These are phyloP conservation scores for Claviceps maximensis DNA, from an alignment of 2,329 filamentous ascomycete genomes.

Conservation along the genomic window DNA sequence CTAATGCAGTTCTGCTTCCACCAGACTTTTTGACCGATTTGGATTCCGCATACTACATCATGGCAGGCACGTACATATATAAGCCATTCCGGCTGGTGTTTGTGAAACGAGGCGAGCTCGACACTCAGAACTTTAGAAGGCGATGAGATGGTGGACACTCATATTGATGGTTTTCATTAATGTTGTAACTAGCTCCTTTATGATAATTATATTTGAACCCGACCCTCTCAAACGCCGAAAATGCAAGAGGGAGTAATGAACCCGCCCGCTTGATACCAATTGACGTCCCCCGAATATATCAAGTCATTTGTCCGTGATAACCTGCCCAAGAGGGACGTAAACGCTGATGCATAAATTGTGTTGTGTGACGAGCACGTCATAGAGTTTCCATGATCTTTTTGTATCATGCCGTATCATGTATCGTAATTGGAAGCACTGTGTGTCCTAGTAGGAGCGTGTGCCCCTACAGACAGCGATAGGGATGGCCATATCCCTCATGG, in stretches of 20 bases:
- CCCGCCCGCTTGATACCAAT: background rate
- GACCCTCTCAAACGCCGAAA: background rate
- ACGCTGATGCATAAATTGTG: background rate
- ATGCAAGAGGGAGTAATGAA: background rate
- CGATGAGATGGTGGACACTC: too few species aligned
- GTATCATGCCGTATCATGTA: background rate
- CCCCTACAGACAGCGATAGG: background rate
- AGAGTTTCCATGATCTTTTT: background rate
- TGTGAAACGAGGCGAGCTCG: too few species aligned
- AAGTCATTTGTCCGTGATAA: conserved; percentile 1
- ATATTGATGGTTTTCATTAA: too few species aligned
- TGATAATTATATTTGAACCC: too few species aligned
- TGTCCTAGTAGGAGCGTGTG: background rate
- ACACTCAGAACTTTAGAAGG: too few species aligned
- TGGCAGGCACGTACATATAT: too few species aligned
- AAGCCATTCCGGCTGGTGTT: too few species aligned
- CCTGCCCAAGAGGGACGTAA: background rate
- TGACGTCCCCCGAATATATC: background rate
- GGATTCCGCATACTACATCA: background rate
- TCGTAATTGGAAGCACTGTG: background rate
- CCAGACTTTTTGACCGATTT: too few species aligned
- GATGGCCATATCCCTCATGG: background rate
- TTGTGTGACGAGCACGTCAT: background rate
- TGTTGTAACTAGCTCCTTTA: too few species aligned
- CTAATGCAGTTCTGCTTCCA: too few species aligned